Conservation (phyloP, 495 filamentous ascomycete species). For the Hypomontagnella submonticulosa region DNA sequence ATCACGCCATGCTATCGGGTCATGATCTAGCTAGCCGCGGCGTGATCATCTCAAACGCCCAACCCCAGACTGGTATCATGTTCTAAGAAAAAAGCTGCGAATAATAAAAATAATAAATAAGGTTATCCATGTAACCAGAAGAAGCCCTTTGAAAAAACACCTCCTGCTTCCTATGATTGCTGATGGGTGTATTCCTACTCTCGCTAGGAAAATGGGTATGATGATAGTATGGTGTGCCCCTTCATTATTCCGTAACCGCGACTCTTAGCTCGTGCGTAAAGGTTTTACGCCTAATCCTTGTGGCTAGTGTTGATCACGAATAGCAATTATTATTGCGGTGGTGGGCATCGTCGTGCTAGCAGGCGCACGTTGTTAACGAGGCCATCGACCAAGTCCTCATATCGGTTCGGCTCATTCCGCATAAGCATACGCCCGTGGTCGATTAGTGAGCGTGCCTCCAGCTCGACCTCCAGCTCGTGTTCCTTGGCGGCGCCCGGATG, state of each 20-base stretch:
- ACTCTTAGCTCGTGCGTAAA: too few relatives aligned
- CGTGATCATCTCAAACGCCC: conserved; percentile 5
- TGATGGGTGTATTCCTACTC: too few relatives aligned
- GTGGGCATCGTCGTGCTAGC: conserved; percentile 61
- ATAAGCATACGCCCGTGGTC: conserved; percentile 73
- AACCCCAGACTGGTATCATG: conserved; percentile 40
- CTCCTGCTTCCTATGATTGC: too few relatives aligned
- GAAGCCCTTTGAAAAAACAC: not conserved
- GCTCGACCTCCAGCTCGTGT: conserved; percentile 90
- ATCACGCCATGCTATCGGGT: conserved; percentile 20
- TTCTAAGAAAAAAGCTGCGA: conserved; percentile 7
- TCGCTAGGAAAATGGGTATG: too few relatives aligned
- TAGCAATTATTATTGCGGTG: not conserved
- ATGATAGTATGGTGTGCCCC: too few relatives aligned
- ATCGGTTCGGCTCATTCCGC: conserved; percentile 70
- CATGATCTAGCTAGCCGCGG: conserved; percentile 7
- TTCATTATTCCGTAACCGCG: too few relatives aligned
- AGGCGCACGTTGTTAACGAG: conserved; percentile 85
- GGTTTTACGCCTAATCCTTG: too few relatives aligned
- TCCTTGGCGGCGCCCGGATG: conserved; percentile 65
- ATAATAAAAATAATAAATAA: not conserved
- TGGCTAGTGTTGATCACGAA: too few relatives aligned
- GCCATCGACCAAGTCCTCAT: conserved; percentile 78
- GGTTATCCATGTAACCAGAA: not conserved
- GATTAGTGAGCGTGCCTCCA: conserved; percentile 72